phyloP scores from a whole-genome alignment of 2,329 filamentous ascomycete genomes.

The Trichoderma harzianum region DNA sequence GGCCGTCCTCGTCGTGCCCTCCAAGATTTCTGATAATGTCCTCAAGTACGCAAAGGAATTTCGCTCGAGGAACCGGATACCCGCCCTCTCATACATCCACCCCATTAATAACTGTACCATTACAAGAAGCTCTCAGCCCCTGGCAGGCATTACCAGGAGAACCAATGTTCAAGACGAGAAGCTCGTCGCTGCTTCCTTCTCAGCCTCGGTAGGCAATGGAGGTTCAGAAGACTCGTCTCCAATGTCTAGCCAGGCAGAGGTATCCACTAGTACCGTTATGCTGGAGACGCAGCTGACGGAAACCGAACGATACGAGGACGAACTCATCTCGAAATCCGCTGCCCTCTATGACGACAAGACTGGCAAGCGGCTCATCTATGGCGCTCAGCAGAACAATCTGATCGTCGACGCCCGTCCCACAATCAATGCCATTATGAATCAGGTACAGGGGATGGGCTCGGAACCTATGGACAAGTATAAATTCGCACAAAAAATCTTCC shows the following conservation, averaged over 20 bases:
- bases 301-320: conserved; percentile 65
- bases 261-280: conserved; percentile 33
- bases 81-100: conserved; percentile 89
- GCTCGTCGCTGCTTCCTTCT: conserved; percentile 88
- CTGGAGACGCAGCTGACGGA: conserved; percentile 54
- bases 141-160: conserved; percentile 81
- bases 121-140: conserved; percentile 87
- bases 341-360: conserved; percentile 55
- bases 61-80: conserved; percentile 84
- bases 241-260: conserved; percentile 49
- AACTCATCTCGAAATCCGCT: conserved; percentile 49
- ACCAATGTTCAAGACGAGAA: conserved; percentile 95
- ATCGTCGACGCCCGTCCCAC: conserved; percentile 95
- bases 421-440: conserved; percentile 92
- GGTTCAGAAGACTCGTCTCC: conserved; percentile 35
- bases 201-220: conserved; percentile 30
- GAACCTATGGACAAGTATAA: conserved; percentile 98
- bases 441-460: conserved; percentile 86
- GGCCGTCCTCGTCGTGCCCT: conserved; percentile 76
- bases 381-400: conserved; percentile 87
- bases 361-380: conserved; percentile 69
- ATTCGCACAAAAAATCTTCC: conserved; percentile 83
- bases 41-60: conserved; percentile 90
- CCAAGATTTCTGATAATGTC: conserved; percentile 91
- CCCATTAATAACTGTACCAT: conserved; percentile 96